These are phyloP conservation scores for Climacium dendroides DNA, from an alignment of 225 moss, liverwort and hornwort species.

Conservation along the genomic window DNA sequence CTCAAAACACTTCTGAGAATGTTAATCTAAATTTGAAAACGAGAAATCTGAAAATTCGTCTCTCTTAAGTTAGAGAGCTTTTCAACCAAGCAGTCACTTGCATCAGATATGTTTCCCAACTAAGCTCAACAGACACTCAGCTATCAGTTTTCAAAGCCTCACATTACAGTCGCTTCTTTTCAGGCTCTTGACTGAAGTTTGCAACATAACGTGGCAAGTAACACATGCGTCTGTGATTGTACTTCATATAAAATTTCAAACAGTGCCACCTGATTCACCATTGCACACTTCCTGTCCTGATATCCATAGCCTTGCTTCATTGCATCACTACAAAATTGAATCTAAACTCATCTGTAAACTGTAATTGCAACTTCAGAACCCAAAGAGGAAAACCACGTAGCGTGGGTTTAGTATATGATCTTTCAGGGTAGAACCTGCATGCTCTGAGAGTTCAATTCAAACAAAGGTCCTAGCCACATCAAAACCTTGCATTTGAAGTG, in stretches of 20 bases:
- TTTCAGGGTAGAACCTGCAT: not conserved
- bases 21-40: not conserved
- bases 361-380: not conserved
- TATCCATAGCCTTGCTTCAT: not conserved
- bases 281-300: not conserved
- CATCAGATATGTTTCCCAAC: not conserved
- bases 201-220: not conserved
- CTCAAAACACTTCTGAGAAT: not conserved
- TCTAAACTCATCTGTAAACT: not conserved
- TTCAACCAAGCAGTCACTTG: not conserved
- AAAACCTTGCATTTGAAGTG: not conserved
- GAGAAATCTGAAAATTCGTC: not conserved
- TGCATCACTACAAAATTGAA: not conserved
- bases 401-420: not conserved
- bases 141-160: not conserved
- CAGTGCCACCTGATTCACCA: not conserved
- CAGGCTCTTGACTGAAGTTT: not conserved
- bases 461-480: not conserved
- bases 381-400: not conserved
- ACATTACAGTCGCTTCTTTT: not conserved
- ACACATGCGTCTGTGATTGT: not conserved
- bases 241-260: not conserved
- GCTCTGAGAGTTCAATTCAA: not conserved
- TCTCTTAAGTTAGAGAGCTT: not conserved
- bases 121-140: not conserved